A percentile compares a stretch with the other conserved stretches of the same genome.
Evolutionary conservation across 257 asterid species (phyloP).

Genomic region (Plantago ovata): DNA sequence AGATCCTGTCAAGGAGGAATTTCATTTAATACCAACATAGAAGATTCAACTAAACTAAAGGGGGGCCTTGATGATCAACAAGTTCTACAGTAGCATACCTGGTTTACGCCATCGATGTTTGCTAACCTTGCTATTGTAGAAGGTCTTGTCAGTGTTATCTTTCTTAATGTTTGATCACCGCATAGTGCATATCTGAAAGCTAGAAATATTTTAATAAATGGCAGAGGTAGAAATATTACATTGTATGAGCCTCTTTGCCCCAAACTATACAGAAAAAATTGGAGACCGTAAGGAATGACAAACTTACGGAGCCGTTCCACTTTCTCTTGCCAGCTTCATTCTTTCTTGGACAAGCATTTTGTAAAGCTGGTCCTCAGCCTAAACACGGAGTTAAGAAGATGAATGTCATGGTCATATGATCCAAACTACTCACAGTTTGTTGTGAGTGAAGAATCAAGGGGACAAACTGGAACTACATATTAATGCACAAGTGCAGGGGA

Average conservation of each 20-base stretch:
- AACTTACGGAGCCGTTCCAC: constrained; percentile 90
- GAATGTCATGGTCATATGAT: constrained; percentile 21
- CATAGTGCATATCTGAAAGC: constrained; percentile 86
- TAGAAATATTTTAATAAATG: constrained; percentile 16
- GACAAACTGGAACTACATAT: constrained; percentile 12
- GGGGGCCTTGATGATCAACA: constrained; percentile 1
- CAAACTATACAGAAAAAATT: constrained; percentile 8
- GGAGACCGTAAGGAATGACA: not conserved
- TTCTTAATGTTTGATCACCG: constrained; percentile 86
- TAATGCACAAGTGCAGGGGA: constrained; percentile 10
- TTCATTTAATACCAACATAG: not conserved
- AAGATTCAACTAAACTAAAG: constrained; percentile 2
- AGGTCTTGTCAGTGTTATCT: constrained; percentile 75
- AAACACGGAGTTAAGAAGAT: constrained; percentile 25
- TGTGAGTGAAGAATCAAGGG: constrained; percentile 12
- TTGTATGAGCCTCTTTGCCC: not conserved
- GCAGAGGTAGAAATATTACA: not conserved
- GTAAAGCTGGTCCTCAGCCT: constrained; percentile 72
- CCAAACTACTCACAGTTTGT: constrained; percentile 3
- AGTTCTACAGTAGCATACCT: constrained; percentile 43
- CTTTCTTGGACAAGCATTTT: constrained; percentile 81
- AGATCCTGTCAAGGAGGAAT: constrained; percentile 6
- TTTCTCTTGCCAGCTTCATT: constrained; percentile 71
- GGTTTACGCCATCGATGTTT: constrained; percentile 93
- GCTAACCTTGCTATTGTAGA: constrained; percentile 94